Percentiles rank a stretch among this genome's conserved stretches.
These are phyloP conservation scores for Pachysandra terminalis DNA, from an alignment of 164 flowering plant genomes.

Conservation along the genomic window DNA sequence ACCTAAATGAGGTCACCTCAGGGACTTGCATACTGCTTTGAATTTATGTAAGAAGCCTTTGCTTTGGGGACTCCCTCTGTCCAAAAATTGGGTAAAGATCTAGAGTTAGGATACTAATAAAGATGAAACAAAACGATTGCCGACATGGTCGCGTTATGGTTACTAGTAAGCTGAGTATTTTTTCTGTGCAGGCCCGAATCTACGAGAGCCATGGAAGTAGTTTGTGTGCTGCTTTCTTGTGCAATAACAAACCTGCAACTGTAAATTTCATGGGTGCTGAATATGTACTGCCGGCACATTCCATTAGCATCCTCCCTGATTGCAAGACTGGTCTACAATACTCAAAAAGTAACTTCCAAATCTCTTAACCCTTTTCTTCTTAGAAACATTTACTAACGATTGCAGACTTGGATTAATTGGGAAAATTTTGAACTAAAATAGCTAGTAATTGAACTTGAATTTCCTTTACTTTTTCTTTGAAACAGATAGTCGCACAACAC, in stretches of 20 bases:
- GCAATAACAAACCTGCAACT: constrained; percentile 37
- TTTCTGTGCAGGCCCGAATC: constrained; percentile 25
- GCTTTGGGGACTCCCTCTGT: constrained; percentile 37
- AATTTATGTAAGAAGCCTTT: constrained; percentile 66
- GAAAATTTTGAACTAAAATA: no score
- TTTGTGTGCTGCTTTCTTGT: constrained; percentile 56
- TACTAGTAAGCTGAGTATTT: neutral
- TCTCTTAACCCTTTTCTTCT: neutral
- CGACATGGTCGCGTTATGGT: neutral
- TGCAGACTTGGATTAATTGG: no score
- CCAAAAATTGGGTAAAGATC: constrained; percentile 23
- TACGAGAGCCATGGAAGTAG: constrained; percentile 30
- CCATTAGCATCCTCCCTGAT: constrained; percentile 75
- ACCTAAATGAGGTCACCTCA: constrained; percentile 86
- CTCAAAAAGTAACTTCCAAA: constrained; percentile 39
- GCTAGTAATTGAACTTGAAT: neutral
- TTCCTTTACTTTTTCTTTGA: neutral
- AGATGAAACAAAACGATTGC: neutral
- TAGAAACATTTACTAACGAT: no score
- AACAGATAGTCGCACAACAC: constrained; percentile 70
- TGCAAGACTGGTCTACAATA: constrained; percentile 79
- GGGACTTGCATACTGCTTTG: constrained; percentile 75
- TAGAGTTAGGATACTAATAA: constrained; percentile 41
- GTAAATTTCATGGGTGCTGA: constrained; percentile 38
- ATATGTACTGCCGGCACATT: constrained; percentile 39